These are phyloP conservation scores for Stromatinia cepivora DNA, from an alignment of 2,329 filamentous ascomycete genomes.

Conservation along the genomic window DNA sequence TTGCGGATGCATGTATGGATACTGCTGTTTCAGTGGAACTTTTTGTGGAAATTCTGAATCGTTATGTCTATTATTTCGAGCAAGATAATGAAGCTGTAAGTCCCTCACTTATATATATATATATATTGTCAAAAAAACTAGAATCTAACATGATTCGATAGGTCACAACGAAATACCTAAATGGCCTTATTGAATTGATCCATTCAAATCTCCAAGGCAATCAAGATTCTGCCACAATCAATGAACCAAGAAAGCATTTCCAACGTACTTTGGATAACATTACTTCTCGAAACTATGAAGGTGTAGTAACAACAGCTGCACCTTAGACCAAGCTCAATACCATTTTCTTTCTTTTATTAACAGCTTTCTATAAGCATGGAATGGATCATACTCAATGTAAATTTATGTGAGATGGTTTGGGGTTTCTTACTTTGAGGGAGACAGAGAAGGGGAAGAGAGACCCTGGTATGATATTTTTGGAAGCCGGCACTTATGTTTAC, in stretches of 20 bases:
- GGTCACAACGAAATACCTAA: slow-evolving; percentile 95
- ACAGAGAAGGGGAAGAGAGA: background rate
- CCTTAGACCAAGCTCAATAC: slow-evolving; percentile 3
- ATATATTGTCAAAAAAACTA: slow-evolving; percentile 22
- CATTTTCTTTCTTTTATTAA: slow-evolving; percentile 13
- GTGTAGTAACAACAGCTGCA: slow-evolving; percentile 58
- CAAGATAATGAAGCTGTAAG: slow-evolving; percentile 93
- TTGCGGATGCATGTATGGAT: slow-evolving; percentile 99
- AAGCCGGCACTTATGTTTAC: slow-evolving; percentile 19
- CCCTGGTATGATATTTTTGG: slow-evolving; percentile 15
- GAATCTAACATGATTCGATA: slow-evolving; percentile 34
- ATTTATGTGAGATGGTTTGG: slow-evolving; percentile 22
- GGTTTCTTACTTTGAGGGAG: slow-evolving; percentile 7
- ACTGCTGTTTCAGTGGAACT: slow-evolving; percentile 94
- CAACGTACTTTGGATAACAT: slow-evolving; percentile 94
- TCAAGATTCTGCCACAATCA: slow-evolving; percentile 76
- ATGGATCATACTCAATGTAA: slow-evolving; percentile 23
- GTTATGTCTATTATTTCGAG: slow-evolving; percentile 99
- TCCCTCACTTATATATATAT: slow-evolving; percentile 19
- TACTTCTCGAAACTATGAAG: slow-evolving; percentile 85
- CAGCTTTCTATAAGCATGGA: slow-evolving; percentile 11
- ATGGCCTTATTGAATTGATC: slow-evolving; percentile 96
- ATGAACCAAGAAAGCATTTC: slow-evolving; percentile 91
- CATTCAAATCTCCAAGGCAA: slow-evolving; percentile 92
- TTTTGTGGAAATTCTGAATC: slow-evolving; percentile 96